Evolutionary conservation across 148 eudicot species (phyloP), one percentile per base, ranked within the genome.

Genomic region (Euryodendron excelsum): DNA sequence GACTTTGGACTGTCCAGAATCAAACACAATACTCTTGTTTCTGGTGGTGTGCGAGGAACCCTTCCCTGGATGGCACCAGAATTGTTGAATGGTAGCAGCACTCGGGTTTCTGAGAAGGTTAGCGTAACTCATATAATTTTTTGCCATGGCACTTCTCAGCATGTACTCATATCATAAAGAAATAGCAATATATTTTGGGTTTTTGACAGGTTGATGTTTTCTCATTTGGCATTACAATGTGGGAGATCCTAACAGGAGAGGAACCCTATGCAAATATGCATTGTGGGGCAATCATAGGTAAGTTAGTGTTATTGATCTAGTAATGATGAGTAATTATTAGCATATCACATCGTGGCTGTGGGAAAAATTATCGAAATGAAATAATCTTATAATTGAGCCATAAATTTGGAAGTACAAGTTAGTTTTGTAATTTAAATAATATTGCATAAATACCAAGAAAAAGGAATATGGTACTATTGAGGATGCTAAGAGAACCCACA

Each of bases 41-140:
- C 98, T 70, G 98, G 98, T 79, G 98, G 98, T 75, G 97, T 94
- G 56, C 87, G 98, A 73, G 97, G 98, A 77, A 91, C 98, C 73
- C 95, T 94, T 79, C 98, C 98, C 5, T 94, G 98, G 97, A 94
- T 94, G 97, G 98, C 98, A 69, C 98, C 98, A 30, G 98, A 94
- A 77, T 76, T 94, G 88, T 86, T 94, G 83, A 94, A 89, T 84
- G 98, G 97, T 53, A 94, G 93, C 84, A 92, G 91, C 84, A 90
- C 48, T 75, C 89, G 85, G 79, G 98, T 94, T 50, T 91, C 98
- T 78, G 98, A 94, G 73, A 94, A 94, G 93, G 98, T 92, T 71
- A 76, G 80, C 63, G 17, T 23, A 78, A 48, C 18, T 31, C 52
- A 45, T 27, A 17, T 23, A n/a, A 36, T 37, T 9, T 88, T 83